Evolutionary conservation across 352 stramenopile genomes (phyloP).

Genomic region (Phytopythium aichiense): DNA sequence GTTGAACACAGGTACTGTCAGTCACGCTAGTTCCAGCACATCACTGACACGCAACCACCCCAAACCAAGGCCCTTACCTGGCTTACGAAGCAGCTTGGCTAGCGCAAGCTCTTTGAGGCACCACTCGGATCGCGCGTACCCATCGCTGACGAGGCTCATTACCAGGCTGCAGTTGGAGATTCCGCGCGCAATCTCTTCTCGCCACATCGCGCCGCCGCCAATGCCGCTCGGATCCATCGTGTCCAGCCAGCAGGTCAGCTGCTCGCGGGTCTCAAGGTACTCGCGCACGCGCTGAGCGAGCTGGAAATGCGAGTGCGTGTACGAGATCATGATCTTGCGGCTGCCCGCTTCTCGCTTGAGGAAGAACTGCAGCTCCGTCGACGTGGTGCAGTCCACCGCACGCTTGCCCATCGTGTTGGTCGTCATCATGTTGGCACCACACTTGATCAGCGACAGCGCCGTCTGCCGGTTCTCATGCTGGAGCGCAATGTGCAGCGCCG

Average conservation of each 20-base stretch:
- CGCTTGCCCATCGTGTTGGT: slow-evolving; percentile 59
- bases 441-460: slow-evolving; percentile 63
- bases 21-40: too few species aligned
- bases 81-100: slow-evolving; percentile 65
- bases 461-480: slow-evolving; percentile 66
- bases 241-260: slow-evolving; percentile 80
- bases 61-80: slow-evolving; percentile 25
- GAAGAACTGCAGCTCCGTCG: slow-evolving; percentile 67
- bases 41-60: background rate
- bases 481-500: slow-evolving; percentile 68
- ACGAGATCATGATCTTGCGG: slow-evolving; percentile 82
- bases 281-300: slow-evolving; percentile 62
- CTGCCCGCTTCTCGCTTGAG: slow-evolving; percentile 71
- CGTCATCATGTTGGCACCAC: slow-evolving; percentile 63
- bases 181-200: slow-evolving; percentile 73
- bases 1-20: background rate
- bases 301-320: slow-evolving; percentile 64
- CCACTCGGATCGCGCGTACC: slow-evolving; percentile 73
- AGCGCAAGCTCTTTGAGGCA: slow-evolving; percentile 81
- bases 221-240: slow-evolving; percentile 80
- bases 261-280: slow-evolving; percentile 48
- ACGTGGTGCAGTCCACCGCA: slow-evolving; percentile 77
- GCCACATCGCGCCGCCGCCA: slow-evolving; percentile 69
- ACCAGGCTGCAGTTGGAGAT: slow-evolving; percentile 74
- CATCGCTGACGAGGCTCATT: slow-evolving; percentile 64